Evolutionary conservation across 352 stramenopile genomes (phyloP), one percentile per base, ranked within the genome.

Genomic region (Phytophthora lateralis): DNA sequence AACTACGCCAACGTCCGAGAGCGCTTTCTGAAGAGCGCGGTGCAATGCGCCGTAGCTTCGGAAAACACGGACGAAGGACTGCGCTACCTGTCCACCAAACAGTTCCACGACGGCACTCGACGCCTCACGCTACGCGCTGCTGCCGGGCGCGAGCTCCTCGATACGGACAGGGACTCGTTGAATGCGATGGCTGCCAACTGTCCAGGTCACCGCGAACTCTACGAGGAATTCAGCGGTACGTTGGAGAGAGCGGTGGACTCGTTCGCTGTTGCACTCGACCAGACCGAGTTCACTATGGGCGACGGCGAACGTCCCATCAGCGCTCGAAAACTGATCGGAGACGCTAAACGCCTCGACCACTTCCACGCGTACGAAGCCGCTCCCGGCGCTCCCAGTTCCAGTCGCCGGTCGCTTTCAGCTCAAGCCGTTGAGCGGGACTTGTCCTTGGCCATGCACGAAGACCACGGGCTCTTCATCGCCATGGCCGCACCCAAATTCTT

Each of bases 281-380:
- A 58, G 6, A 82, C 76, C 27, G n/a, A 63, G 11, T 78, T 85
- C 49, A 71, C 42, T 4, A 55, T 71, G 39, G 65, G 59, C 7
- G 73, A 88, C 35, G 78, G 63, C 12, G 62, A 73, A 35, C 59
- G 49, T 12, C 14, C 42, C 14, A 70, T 85, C 55, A 64, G 55
- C 12, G 54, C 65, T 24, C 71, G 67, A 14, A 68, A 82, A 51
- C 49, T 90, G 6, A 45, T 89, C 21, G 60, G 53, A 1, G 73
- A 88, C 6, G 75, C 78, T 6, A 68, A 76, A 21, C 70, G 71
- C 17, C 59, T 90, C 4, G 79, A 90, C 29, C 78, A 90, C 55
- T 89, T 90, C 54, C 81, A 90, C 49, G 66, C 78, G 20, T 90
- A 90, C 55, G 64, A 88, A 37, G 71, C 74, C 15, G 48, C 56